A percentile compares a stretch with the other conserved stretches of the same genome.
Conservation (phyloP, 306 rosid species). For the Castanea sativa region DNA sequence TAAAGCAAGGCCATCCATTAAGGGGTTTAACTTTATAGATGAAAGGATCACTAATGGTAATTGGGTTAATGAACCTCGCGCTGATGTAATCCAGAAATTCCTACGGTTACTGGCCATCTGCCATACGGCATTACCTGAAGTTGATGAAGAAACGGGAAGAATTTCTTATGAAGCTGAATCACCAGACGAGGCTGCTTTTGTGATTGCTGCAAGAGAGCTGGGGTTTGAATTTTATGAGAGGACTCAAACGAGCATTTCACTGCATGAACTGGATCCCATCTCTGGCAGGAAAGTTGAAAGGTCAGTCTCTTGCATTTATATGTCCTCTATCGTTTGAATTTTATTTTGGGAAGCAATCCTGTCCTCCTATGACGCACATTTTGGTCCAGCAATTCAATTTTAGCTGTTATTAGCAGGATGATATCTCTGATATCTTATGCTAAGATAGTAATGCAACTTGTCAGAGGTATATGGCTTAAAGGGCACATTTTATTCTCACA, state of each 20-base stretch:
- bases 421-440: background rate
- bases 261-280: constrained; percentile 60
- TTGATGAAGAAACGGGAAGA: constrained; percentile 72
- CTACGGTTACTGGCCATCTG: constrained; percentile 71
- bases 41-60: constrained; percentile 83
- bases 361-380: background rate
- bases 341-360: background rate
- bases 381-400: background rate
- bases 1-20: constrained; percentile 45
- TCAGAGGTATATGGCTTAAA: constrained; percentile 14
- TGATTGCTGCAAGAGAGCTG: constrained; percentile 92
- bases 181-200: constrained; percentile 98
- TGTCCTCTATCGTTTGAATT: constrained; percentile 4
- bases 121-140: constrained; percentile 93
- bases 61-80: constrained; percentile 72
- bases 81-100: constrained; percentile 66
- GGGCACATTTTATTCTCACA: constrained; percentile 34
- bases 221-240: constrained; percentile 91
- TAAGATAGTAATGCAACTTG: constrained; percentile 6
- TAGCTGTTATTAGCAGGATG: background rate
- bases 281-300: constrained; percentile 44
- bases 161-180: constrained; percentile 97
- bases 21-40: constrained; percentile 86
- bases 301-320: constrained; percentile 39
- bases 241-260: constrained; percentile 58